phyloP scores from a whole-genome alignment of 164 flowering plant genomes.

The Tetrastigma voinierianum region DNA sequence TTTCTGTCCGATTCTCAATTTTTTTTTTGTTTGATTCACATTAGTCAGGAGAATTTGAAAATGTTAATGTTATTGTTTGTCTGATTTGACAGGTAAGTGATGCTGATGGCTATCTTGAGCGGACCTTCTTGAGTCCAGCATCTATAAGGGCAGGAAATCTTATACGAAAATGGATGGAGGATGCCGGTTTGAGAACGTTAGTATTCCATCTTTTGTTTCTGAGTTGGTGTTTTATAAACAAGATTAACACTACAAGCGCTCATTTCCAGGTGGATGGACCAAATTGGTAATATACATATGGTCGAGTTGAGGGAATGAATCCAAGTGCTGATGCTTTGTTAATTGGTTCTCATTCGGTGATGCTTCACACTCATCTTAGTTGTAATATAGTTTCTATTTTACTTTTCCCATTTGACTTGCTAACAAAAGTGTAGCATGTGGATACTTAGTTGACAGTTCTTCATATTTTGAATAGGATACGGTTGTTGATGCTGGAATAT shows the following conservation, averaged over 20 bases:
- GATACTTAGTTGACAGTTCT: constrained; percentile 15
- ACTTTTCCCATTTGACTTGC: neutral
- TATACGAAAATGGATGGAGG: constrained; percentile 85
- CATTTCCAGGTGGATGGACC: constrained; percentile 76
- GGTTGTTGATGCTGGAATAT: constrained; percentile 95
- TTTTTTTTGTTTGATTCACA: neutral
- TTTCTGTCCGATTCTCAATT: no score
- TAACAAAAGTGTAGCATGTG: neutral
- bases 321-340: constrained; percentile 60
- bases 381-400: neutral
- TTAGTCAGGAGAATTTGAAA: neutral
- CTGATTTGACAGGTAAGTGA: constrained; percentile 19
- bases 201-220: constrained; percentile 18
- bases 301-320: no score
- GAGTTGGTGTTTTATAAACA: constrained; percentile 7
- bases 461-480: constrained; percentile 68
- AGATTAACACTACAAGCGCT: constrained; percentile 10
- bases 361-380: constrained; percentile 4
- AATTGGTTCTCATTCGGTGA: constrained; percentile 96
- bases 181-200: constrained; percentile 94
- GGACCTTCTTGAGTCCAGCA: no score
- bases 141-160: constrained; percentile 12
- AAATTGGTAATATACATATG: constrained; percentile 75
- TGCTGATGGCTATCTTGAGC: no score
- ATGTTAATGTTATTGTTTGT: neutral